A percentile compares a stretch with the other conserved stretches of the same genome.
Conservation (phyloP, 2,329 filamentous ascomycete species). For the Phyllosticta citribraziliensis region DNA sequence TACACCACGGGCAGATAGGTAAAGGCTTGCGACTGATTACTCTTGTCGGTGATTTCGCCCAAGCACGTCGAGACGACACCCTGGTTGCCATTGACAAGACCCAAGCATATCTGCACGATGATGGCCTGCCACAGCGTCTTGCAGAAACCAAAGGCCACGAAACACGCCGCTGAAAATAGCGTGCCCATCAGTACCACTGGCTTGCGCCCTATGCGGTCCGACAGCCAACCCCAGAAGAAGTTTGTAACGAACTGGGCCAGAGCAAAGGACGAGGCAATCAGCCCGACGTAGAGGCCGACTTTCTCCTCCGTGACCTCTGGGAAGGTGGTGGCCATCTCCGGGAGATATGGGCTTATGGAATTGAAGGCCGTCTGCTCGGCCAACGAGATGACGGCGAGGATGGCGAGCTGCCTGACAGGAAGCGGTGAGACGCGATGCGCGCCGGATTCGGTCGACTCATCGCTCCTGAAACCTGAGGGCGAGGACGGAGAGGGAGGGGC, state of each 20-base stretch:
- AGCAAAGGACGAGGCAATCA: conserved; percentile 84
- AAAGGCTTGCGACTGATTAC: conserved; percentile 88
- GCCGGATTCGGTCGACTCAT: conserved; percentile 26
- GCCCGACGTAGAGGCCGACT: conserved; percentile 79
- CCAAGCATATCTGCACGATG: conserved; percentile 80
- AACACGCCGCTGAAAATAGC: conserved; percentile 69
- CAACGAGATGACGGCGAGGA: conserved; percentile 80
- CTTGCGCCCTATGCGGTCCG: conserved; percentile 69
- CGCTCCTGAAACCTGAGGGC: conserved; percentile 12
- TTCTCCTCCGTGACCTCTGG: conserved; percentile 62
- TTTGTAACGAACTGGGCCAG: conserved; percentile 88
- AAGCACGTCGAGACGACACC: conserved; percentile 88
- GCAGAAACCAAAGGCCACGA: conserved; percentile 81
- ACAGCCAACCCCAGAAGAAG: conserved; percentile 81
- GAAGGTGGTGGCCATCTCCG: conserved; percentile 81
- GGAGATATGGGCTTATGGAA: conserved; percentile 90
- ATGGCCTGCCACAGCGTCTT: conserved; percentile 74
- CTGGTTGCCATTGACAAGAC: conserved; percentile 87
- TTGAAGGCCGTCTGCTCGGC: conserved; percentile 95
- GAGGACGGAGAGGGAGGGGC: conserved; percentile 32
- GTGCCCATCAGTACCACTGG: conserved; percentile 77
- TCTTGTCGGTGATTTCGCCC: conserved; percentile 89
- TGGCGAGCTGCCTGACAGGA: conserved; percentile 69
- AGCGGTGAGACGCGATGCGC: conserved; percentile 57
- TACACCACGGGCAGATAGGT: conserved; percentile 96